Percentiles rank a stretch among this genome's conserved stretches.
These are phyloP conservation scores for Trichoderma parareesei DNA, from an alignment of 495 filamentous ascomycete species.

Conservation along the genomic window DNA sequence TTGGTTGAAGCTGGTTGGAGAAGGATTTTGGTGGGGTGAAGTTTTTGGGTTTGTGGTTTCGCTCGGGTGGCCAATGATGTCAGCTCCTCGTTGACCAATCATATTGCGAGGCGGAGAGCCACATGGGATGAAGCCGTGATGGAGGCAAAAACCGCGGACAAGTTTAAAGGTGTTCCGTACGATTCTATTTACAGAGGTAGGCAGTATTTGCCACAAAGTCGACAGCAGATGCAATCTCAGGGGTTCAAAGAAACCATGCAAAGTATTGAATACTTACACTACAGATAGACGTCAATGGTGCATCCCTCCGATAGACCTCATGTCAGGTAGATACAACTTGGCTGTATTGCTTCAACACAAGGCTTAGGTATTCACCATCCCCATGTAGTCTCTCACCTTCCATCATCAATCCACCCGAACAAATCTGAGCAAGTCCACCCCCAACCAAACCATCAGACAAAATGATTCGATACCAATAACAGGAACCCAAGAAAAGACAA, in stretches of 20 bases:
- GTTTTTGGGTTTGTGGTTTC: constrained; percentile 19
- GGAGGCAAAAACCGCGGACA: neutral
- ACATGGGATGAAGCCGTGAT: neutral
- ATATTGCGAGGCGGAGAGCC: neutral
- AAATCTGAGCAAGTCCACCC: too few species aligned
- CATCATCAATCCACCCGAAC: too few species aligned
- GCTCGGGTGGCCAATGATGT: constrained; percentile 21
- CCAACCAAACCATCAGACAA: neutral
- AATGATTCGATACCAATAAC: neutral
- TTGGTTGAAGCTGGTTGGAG: neutral
- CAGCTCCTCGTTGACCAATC: constrained; percentile 11
- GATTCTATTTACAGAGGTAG: too few species aligned
- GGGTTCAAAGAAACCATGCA: too few species aligned
- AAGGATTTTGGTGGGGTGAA: constrained; percentile 21
- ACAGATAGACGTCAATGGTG: neutral
- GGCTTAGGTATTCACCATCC: too few species aligned
- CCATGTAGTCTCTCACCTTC: neutral
- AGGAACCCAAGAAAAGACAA: neutral
- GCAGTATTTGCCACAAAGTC: too few species aligned
- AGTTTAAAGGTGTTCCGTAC: too few species aligned
- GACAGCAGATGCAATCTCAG: too few species aligned
- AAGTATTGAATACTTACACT: too few species aligned
- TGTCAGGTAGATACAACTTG: too few species aligned
- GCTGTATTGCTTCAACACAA: neutral
- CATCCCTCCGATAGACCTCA: neutral